A percentile compares a stretch with the other conserved stretches of the same genome.
phyloP scores from a whole-genome alignment of 2,329 filamentous ascomycete genomes.

The Talaromyces sp. region DNA sequence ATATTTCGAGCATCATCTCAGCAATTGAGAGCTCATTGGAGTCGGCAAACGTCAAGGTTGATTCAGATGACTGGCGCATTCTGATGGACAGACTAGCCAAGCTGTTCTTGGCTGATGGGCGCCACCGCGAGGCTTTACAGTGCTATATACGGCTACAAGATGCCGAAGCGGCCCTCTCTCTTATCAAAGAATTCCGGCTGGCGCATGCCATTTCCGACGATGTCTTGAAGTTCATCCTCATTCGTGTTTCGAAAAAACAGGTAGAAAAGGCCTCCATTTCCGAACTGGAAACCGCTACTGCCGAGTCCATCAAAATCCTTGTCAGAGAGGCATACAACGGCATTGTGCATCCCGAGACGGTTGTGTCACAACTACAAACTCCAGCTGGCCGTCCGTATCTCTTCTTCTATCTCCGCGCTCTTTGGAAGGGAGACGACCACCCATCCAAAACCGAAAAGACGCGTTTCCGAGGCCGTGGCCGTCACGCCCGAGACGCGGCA shows the following conservation, averaged over 20 bases:
- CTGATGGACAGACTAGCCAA: constrained; percentile 82
- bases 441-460: constrained; percentile 27
- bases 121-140: constrained; percentile 75
- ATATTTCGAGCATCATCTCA: constrained; percentile 68
- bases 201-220: constrained; percentile 85
- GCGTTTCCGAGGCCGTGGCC: constrained; percentile 27
- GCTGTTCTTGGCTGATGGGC: constrained; percentile 75
- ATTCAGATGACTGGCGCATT: constrained; percentile 81
- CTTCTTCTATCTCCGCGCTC: constrained; percentile 82
- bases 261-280: constrained; percentile 58
- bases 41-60: constrained; percentile 67
- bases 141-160: constrained; percentile 90
- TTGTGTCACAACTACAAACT: constrained; percentile 70
- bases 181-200: constrained; percentile 86
- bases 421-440: constrained; percentile 74
- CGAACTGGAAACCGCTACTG: constrained; percentile 73
- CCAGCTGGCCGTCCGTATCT: constrained; percentile 68
- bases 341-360: constrained; percentile 69
- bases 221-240: constrained; percentile 78
- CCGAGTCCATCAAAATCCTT: constrained; percentile 78
- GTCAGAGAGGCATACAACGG: constrained; percentile 90
- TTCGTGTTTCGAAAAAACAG: constrained; percentile 73
- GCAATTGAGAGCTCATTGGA: constrained; percentile 78
- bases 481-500: constrained; percentile 35
- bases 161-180: constrained; percentile 77